A percentile compares a stretch with the other conserved stretches of the same genome.
phyloP scores from a whole-genome alignment of 2,329 filamentous ascomycete species.

The Teratosphaeria epicoccoides region DNA sequence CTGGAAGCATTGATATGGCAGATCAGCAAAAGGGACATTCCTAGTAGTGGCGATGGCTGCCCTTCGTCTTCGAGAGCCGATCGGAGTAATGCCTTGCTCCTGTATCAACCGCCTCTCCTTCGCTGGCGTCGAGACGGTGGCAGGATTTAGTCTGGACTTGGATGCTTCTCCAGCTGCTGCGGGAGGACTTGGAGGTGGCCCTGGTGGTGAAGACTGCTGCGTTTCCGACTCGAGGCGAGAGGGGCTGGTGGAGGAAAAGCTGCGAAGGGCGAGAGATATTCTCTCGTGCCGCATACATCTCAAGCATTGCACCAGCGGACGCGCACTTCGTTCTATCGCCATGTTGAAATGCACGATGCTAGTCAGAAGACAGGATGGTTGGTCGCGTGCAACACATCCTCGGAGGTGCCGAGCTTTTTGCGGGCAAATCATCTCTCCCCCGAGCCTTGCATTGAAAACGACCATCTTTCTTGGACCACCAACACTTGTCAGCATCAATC shows the following conservation, averaged over 20 bases:
- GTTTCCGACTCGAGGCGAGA: conserved; percentile 35
- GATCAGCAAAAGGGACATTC: conserved; percentile 73
- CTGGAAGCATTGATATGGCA: conserved; percentile 97
- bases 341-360: conserved; percentile 5
- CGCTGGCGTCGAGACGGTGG: conserved; percentile 47
- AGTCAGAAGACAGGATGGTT: neutral
- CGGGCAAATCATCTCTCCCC: conserved; percentile 3
- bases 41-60: conserved; percentile 37
- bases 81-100: conserved; percentile 48
- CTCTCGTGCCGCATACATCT: conserved; percentile 18
- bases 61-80: conserved; percentile 78
- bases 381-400: neutral
- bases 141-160: conserved; percentile 1
- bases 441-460: neutral
- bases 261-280: conserved; percentile 28
- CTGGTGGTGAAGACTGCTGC: conserved; percentile 11
- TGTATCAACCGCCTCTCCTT: conserved; percentile 60
- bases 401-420: neutral
- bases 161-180: conserved; percentile 14
- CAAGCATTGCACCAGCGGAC: conserved; percentile 22
- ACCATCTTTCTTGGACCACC: neutral
- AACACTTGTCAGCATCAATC: conserved; percentile 6
- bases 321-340: conserved; percentile 28
- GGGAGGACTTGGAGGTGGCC: conserved; percentile 25
- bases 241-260: conserved; percentile 39